Evolutionary conservation across 2,329 filamentous ascomycete genomes (phyloP), one percentile per base, ranked within the genome.

Genomic region (Alternaria metachromatica): DNA sequence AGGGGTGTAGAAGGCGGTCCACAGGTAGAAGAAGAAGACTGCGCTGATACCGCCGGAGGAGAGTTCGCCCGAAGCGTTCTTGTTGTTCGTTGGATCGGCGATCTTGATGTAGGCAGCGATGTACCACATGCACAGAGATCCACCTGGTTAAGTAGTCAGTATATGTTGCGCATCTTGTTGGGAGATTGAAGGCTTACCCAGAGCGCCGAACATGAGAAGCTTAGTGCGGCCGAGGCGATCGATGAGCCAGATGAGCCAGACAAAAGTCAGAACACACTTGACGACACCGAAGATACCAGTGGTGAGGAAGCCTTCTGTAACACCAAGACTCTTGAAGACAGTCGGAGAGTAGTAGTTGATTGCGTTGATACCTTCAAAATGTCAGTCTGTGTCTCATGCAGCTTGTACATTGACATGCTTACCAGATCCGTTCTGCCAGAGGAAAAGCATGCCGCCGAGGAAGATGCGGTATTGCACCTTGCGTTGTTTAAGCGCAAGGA

Each of bases 321-420:
- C 81, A n/a, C 89, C 89, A 33, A 92, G 86, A 15, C 84, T 86
- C 62, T 84, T 85, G 83, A 93, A 92, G 9, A 93, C 87, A 1
- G 87, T 90, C 0, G 90, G 90, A 1, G 83, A 93, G 81, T 93
- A 93, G 82, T 93, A 93, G 81, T 92, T 89, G 55, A 89, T 75
- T 25, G 90, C 90, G 70, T 93, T 93, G 82, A 94, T 93, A 3
- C n/a, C n/a, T n/a, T n/a, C n/a, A n/a, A n/a, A n/a, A n/a, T n/a
- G n/a, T n/a, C n/a, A n/a, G n/a, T n/a, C n/a, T n/a, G n/a, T n/a
- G n/a, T n/a, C n/a, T n/a, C n/a, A n/a, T n/a, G n/a, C n/a, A n/a
- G n/a, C n/a, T n/a, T n/a, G n/a, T n/a, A n/a, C n/a, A n/a, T n/a
- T n/a, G n/a, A n/a, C n/a, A n/a, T n/a, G n/a, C n/a, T n/a, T n/a